A percentile compares a stretch with the other conserved stretches of the same genome.
Conservation (phyloP, 2,329 filamentous ascomycete genomes). For the Ophiostoma quercus region DNA sequence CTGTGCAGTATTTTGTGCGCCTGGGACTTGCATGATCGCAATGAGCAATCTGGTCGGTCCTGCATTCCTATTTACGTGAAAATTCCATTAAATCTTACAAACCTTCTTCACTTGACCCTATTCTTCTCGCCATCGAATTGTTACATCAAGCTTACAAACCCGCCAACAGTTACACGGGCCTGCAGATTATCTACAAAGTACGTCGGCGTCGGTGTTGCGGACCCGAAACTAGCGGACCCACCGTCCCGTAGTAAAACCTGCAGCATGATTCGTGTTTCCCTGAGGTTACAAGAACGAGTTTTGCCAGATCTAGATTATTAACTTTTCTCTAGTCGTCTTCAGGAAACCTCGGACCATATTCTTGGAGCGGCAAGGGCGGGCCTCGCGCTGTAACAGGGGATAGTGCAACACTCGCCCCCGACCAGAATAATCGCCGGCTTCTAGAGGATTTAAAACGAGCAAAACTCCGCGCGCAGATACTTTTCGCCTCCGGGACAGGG, state of each 20-base stretch:
- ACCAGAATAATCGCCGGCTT: not conserved
- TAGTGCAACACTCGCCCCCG: not conserved
- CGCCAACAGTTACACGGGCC: not conserved
- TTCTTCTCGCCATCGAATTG: no score
- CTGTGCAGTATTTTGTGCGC: no score
- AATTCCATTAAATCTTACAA: no score
- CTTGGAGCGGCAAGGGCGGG: not conserved
- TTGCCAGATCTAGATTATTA: not conserved
- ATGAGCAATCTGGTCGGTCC: no score
- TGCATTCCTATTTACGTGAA: no score
- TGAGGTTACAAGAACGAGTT: not conserved
- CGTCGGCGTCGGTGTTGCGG: constrained; percentile 12
- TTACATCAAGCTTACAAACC: no score
- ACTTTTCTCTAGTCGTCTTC: not conserved
- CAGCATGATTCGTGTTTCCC: not conserved
- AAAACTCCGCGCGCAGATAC: not conserved
- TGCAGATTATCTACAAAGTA: not conserved
- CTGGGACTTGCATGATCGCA: no score
- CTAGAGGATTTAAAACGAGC: not conserved
- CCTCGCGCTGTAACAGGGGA: not conserved
- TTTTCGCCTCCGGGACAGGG: not conserved
- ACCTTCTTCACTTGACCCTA: no score
- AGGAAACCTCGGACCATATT: not conserved
- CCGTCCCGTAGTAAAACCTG: not conserved
- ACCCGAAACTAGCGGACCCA: not conserved